Evolutionary conservation across 352 stramenopile species (phyloP).

Genomic region (Phytophthora citricola): DNA sequence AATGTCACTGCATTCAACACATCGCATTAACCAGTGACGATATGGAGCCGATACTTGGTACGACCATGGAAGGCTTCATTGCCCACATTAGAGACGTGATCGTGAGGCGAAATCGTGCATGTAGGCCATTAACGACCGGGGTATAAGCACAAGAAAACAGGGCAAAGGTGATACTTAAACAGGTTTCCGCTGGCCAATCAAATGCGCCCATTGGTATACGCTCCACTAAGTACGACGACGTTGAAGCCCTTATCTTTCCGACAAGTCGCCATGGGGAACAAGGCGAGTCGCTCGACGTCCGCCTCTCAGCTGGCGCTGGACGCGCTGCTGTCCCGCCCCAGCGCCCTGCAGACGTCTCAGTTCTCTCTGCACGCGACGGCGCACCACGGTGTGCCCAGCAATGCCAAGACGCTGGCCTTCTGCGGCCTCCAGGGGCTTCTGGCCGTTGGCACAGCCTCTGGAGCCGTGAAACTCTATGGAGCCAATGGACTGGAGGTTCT

Average conservation of each 20-base stretch:
- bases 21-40: no score
- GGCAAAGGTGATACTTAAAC: no score
- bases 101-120: no score
- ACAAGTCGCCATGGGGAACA: conserved; percentile 70
- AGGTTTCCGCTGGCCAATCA: no score
- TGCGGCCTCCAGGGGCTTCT: conserved; percentile 70
- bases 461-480: conserved; percentile 75
- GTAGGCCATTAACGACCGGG: no score
- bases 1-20: no score
- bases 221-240: background rate
- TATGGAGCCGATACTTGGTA: no score
- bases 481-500: conserved; percentile 66
- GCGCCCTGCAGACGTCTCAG: conserved; percentile 46
- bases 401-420: conserved; percentile 64
- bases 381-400: conserved; percentile 77
- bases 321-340: conserved; percentile 45
- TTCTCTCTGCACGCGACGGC: conserved; percentile 57
- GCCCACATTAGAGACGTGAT: no score
- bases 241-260: conserved; percentile 4
- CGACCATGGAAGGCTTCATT: no score
- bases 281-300: conserved; percentile 49
- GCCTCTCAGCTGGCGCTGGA: conserved; percentile 49
- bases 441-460: conserved; percentile 69
- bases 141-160: no score
- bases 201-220: background rate